Conservation (phyloP, 2,329 filamentous ascomycete genomes). For the Juglanconis sp. region DNA sequence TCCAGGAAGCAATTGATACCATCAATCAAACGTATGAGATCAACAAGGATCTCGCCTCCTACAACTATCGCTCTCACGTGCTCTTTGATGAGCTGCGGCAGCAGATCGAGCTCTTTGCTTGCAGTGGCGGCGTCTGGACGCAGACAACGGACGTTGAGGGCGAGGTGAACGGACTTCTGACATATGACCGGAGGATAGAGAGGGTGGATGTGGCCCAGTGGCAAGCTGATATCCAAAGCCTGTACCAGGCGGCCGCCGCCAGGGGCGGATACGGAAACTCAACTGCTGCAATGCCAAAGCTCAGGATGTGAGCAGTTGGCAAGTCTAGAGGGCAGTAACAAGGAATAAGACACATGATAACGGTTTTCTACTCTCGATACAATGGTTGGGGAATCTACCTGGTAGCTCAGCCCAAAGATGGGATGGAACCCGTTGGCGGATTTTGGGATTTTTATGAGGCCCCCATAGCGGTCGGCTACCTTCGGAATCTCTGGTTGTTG, state of each 20-base stretch:
- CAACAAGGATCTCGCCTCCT: constrained; percentile 52
- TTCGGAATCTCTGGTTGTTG: too few species aligned
- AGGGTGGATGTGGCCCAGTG: constrained; percentile 57
- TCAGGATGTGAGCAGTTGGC: neutral
- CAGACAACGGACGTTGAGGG: constrained; percentile 74
- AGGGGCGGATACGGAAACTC: constrained; percentile 12
- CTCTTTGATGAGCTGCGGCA: constrained; percentile 61
- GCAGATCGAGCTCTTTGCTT: constrained; percentile 58
- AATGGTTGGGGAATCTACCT: too few species aligned
- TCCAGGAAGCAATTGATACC: constrained; percentile 51
- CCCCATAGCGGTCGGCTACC: too few species aligned
- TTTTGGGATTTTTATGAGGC: too few species aligned
- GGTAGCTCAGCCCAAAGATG: too few species aligned
- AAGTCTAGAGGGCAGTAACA: neutral
- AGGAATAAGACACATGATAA: neutral
- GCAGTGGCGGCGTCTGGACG: constrained; percentile 68
- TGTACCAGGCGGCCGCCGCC: constrained; percentile 54
- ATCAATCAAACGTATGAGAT: constrained; percentile 70
- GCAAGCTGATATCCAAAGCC: constrained; percentile 54
- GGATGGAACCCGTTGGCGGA: too few species aligned
- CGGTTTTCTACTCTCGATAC: too few species aligned
- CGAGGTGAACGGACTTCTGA: constrained; percentile 69
- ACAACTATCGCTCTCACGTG: constrained; percentile 63
- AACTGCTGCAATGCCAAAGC: neutral
- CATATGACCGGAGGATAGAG: constrained; percentile 62